A percentile compares a stretch with the other conserved stretches of the same genome.
Evolutionary conservation across 2,329 filamentous ascomycete genomes (phyloP).

Genomic region (Salinomyces thailandicus): DNA sequence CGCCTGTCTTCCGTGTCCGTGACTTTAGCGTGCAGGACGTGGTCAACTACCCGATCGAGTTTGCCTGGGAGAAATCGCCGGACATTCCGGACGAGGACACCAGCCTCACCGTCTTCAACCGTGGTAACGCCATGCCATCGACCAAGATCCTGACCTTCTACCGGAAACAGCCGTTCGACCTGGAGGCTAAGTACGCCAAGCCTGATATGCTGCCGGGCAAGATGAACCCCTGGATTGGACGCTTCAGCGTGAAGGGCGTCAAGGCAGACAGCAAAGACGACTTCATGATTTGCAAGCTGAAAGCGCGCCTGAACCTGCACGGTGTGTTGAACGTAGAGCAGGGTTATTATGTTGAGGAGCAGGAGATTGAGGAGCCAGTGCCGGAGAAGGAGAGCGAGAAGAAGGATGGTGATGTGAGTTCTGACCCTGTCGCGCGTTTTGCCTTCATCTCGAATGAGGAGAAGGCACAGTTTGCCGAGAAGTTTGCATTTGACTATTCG

Average conservation of each 20-base stretch:
- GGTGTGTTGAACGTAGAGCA: constrained; percentile 93
- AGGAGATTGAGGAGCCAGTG: constrained; percentile 90
- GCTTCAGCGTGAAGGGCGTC: constrained; percentile 96
- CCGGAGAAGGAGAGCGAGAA: constrained; percentile 53
- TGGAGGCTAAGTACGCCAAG: constrained; percentile 88
- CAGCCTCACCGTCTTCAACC: constrained; percentile 92
- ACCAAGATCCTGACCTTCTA: constrained; percentile 99
- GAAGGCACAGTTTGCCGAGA: constrained; percentile 8
- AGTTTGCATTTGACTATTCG: constrained; percentile 4
- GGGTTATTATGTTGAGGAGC: constrained; percentile 95
- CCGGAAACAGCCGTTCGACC: constrained; percentile 91
- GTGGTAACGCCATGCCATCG: constrained; percentile 90
- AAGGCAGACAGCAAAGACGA: constrained; percentile 88
- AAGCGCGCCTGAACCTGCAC: constrained; percentile 92
- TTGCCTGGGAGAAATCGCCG: constrained; percentile 95
- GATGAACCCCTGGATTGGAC: constrained; percentile 87
- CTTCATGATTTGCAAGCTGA: constrained; percentile 99
- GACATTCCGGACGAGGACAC: constrained; percentile 99
- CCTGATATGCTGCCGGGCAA: constrained; percentile 80
- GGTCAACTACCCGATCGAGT: constrained; percentile 96
- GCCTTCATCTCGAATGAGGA: constrained; percentile 12
- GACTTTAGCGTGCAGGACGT: constrained; percentile 98
- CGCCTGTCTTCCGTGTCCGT: constrained; percentile 93
- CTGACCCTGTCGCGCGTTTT: constrained; percentile 10
- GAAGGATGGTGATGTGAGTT: constrained; percentile 63